Conservation (phyloP, 345 rosid genomes). For the Gossypium australe region DNA sequence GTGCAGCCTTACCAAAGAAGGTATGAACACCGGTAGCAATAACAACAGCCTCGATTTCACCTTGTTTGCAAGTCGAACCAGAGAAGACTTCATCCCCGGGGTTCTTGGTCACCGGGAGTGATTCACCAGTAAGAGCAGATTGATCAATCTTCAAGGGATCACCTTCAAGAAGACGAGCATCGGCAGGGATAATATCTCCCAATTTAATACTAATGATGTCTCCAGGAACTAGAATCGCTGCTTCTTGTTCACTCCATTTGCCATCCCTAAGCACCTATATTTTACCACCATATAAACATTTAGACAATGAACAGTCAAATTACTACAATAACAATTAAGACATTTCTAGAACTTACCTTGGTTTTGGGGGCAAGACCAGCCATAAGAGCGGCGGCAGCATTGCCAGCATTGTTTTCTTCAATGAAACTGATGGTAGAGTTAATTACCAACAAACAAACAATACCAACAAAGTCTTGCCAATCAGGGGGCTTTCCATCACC, state of each 20-base stretch:
- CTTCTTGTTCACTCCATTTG: slow-evolving; percentile 70
- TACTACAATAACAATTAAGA: neutral
- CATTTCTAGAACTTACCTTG: slow-evolving; percentile 37
- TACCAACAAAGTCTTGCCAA: slow-evolving; percentile 78
- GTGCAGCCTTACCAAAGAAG: slow-evolving; percentile 89
- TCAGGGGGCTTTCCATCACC: slow-evolving; percentile 69
- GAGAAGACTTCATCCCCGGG: slow-evolving; percentile 76
- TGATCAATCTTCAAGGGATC: slow-evolving; percentile 75
- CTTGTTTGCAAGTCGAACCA: slow-evolving; percentile 86
- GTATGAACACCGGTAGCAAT: slow-evolving; percentile 88
- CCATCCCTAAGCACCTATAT: slow-evolving; percentile 67
- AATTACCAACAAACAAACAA: slow-evolving; percentile 60
- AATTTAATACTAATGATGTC: slow-evolving; percentile 76
- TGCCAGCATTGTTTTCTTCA: slow-evolving; percentile 89
- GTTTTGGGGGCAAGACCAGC: slow-evolving; percentile 75
- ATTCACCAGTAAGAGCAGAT: slow-evolving; percentile 62
- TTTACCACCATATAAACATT: too few relatives aligned
- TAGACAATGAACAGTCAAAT: neutral
- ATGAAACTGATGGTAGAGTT: slow-evolving; percentile 82
- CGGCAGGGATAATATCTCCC: slow-evolving; percentile 87
- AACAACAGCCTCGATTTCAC: slow-evolving; percentile 84
- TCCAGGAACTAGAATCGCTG: slow-evolving; percentile 78
- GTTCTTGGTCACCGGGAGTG: slow-evolving; percentile 62
- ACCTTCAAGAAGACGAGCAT: slow-evolving; percentile 89
- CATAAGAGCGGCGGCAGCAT: slow-evolving; percentile 92